Evolutionary conservation across 2,329 filamentous ascomycete species (phyloP).

Genomic region (Teratosphaeria gauchensis): DNA sequence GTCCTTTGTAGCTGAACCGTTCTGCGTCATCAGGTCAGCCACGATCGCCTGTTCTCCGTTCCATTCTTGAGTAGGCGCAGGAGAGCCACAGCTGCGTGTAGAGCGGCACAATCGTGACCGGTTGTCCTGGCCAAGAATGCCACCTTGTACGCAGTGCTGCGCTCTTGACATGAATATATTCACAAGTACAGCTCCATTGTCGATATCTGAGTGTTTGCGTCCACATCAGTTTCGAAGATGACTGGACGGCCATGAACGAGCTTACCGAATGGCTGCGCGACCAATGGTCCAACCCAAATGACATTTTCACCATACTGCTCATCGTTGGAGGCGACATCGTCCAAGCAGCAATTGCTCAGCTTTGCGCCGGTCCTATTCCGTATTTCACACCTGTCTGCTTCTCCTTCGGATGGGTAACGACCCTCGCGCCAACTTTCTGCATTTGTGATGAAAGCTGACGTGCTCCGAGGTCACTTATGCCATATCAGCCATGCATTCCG

Average conservation of each 20-base stretch:
- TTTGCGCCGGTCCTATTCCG: slow-evolving; percentile 8
- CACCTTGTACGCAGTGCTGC: background rate
- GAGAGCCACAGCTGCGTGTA: too few species aligned
- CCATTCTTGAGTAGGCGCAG: too few species aligned
- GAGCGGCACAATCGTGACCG: too few species aligned
- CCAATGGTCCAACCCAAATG: slow-evolving; percentile 10
- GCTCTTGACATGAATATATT: background rate
- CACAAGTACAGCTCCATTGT: background rate
- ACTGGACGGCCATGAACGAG: too few species aligned
- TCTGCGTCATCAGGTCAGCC: too few species aligned
- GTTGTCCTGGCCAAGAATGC: too few species aligned
- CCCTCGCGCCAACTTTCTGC: background rate
- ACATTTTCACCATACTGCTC: slow-evolving; percentile 10
- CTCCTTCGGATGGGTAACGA: slow-evolving; percentile 13
- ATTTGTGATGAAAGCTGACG: too few species aligned
- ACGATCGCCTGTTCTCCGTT: too few species aligned
- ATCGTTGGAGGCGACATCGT: slow-evolving; percentile 11
- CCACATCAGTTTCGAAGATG: too few species aligned
- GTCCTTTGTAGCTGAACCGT: too few species aligned
- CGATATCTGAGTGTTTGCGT: background rate
- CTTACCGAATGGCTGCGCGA: slow-evolving; percentile 2
- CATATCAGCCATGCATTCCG: slow-evolving; percentile 1
- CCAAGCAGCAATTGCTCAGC: slow-evolving; percentile 11
- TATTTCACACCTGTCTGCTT: slow-evolving; percentile 15
- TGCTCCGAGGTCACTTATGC: slow-evolving; percentile 1